phyloP scores from a whole-genome alignment of 2,329 filamentous ascomycete genomes.

The Zymoseptoria crescenta region DNA sequence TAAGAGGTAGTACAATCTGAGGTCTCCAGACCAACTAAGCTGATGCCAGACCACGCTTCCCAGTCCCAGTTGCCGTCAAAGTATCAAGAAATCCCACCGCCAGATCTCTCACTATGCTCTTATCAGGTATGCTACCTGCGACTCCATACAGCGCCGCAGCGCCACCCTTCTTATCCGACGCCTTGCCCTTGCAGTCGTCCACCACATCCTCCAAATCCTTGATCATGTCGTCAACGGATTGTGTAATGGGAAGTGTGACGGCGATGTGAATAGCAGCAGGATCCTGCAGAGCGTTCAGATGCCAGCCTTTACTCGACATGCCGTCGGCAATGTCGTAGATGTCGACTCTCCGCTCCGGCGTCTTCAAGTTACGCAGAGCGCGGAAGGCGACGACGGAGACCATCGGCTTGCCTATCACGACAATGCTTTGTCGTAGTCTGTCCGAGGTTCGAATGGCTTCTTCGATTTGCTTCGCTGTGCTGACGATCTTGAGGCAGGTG shows the following conservation, averaged over 20 bases:
- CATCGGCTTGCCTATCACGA: constrained; percentile 74
- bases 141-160: constrained; percentile 89
- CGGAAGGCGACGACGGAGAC: constrained; percentile 87
- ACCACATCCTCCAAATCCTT: constrained; percentile 56
- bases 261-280: constrained; percentile 91
- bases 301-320: constrained; percentile 81
- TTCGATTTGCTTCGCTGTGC: constrained; percentile 73
- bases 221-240: constrained; percentile 71
- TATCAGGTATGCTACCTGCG: constrained; percentile 88
- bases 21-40: background rate
- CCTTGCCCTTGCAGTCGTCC: constrained; percentile 68
- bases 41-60: background rate
- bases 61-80: constrained; percentile 33
- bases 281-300: constrained; percentile 86
- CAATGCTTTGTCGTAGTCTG: constrained; percentile 61
- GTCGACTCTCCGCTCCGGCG: constrained; percentile 56
- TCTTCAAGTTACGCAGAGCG: constrained; percentile 34
- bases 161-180: constrained; percentile 59
- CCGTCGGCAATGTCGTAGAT: constrained; percentile 91
- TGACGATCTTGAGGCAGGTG: constrained; percentile 80
- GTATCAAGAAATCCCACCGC: constrained; percentile 88
- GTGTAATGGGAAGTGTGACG: constrained; percentile 78
- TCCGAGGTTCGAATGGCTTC: constrained; percentile 64
- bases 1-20: background rate
- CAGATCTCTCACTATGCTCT: constrained; percentile 85